phyloP scores from a whole-genome alignment of 768 basidiomycete genomes.

The Trametes cinnabarina region DNA sequence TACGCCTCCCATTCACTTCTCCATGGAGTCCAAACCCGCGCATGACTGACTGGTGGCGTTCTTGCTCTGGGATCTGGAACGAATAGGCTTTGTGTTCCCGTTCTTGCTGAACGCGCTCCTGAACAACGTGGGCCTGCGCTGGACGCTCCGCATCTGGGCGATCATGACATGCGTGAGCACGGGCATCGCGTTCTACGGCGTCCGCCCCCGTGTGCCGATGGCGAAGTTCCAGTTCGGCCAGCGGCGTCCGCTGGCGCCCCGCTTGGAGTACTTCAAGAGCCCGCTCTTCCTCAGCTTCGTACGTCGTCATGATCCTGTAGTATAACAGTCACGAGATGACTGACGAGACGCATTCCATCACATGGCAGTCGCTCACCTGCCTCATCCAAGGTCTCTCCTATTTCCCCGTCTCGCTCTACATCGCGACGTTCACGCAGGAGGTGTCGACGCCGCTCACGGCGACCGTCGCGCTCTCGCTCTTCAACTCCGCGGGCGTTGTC shows the following conservation, averaged over 20 bases:
- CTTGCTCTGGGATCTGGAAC: not conserved
- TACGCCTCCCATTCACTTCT: not conserved
- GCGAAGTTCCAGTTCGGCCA: constrained; percentile 16
- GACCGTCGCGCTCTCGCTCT: constrained; percentile 25
- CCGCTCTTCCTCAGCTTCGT: constrained; percentile 24
- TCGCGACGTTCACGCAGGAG: constrained; percentile 24
- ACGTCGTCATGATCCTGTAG: not conserved
- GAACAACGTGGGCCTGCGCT: constrained; percentile 17
- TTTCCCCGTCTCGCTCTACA: constrained; percentile 29
- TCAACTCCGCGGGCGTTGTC: constrained; percentile 25
- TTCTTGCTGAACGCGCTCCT: constrained; percentile 23
- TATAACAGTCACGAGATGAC: not conserved
- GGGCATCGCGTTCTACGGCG: constrained; percentile 18
- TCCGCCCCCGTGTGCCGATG: constrained; percentile 24
- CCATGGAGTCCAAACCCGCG: too few species aligned
- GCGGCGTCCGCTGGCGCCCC: constrained; percentile 16
- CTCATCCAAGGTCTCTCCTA: constrained; percentile 26
- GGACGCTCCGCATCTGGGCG: constrained; percentile 25
- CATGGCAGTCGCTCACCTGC: constrained; percentile 15
- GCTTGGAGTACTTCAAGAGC: constrained; percentile 20
- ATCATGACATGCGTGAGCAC: constrained; percentile 15
- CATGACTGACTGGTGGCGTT: not conserved
- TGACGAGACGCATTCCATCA: too few species aligned
- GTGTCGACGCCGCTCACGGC: constrained; percentile 23
- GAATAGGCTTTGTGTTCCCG: constrained; percentile 23